Evolutionary conservation across 495 filamentous ascomycete species (phyloP).

Genomic region (Tuber indicum): DNA sequence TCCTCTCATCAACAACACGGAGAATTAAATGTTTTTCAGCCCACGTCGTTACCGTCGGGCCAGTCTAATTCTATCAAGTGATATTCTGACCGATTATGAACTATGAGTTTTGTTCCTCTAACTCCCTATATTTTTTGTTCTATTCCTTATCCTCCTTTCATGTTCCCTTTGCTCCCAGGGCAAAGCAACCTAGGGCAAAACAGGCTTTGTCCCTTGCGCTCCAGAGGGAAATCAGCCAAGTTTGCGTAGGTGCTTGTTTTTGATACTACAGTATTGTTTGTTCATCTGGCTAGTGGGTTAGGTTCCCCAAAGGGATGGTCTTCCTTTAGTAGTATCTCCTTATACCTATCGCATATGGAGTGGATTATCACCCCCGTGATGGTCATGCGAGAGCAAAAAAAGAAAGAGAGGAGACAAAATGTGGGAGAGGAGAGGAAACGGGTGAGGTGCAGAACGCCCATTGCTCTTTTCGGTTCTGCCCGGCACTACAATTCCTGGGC

Average conservation of each 20-base stretch:
- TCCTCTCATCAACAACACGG: background rate
- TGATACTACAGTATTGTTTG: background rate
- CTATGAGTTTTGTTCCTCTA: background rate
- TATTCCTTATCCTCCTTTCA: background rate
- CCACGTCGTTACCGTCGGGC: background rate
- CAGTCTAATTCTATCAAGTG: background rate
- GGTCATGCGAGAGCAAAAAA: background rate
- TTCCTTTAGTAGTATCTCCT: slow-evolving; percentile 1
- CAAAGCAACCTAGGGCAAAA: background rate
- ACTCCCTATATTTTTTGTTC: background rate
- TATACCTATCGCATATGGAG: slow-evolving; percentile 1
- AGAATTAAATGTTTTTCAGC: background rate
- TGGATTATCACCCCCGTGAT: background rate
- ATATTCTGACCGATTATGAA: background rate
- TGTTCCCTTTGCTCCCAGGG: background rate
- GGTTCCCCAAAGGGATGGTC: background rate
- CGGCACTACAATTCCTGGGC: background rate
- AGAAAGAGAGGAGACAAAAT: background rate
- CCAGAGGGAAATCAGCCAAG: background rate
- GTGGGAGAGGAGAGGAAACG: background rate
- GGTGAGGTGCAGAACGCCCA: background rate
- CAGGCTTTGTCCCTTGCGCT: background rate
- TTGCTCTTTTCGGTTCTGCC: background rate
- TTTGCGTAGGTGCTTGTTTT: slow-evolving; percentile 4
- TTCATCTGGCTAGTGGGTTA: background rate